Evolutionary conservation across 202 grass and related monocot species (phyloP).

Genomic region (Dendrocalamus latiflorus): DNA sequence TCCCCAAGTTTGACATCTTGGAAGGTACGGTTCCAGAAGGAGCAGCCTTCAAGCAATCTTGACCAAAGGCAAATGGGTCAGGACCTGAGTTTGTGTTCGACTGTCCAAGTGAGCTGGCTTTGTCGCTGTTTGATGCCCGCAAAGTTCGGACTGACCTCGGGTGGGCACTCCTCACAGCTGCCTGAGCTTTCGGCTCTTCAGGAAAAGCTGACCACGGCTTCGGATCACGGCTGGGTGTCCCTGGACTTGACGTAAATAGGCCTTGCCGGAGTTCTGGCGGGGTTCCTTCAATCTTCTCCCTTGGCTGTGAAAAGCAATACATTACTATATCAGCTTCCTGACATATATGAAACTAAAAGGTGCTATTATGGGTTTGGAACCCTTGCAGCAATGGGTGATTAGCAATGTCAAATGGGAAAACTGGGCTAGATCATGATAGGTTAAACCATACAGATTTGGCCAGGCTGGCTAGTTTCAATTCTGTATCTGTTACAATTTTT

Average conservation of each 20-base stretch:
- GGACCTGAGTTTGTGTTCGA: conserved; percentile 18
- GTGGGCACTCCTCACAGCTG: conserved; percentile 36
- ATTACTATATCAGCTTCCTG: conserved; percentile 12
- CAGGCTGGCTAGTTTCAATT: not conserved
- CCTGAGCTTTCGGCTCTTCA: conserved; percentile 48
- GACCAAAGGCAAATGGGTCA: conserved; percentile 46
- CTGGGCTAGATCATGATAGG: not conserved
- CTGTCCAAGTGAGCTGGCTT: conserved; percentile 34
- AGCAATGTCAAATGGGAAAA: conserved; percentile 16
- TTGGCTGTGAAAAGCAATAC: conserved; percentile 46
- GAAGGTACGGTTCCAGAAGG: conserved; percentile 22
- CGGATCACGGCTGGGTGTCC: conserved; percentile 44
- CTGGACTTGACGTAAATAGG: conserved; percentile 49
- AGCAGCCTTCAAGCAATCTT: conserved; percentile 64
- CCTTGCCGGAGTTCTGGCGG: conserved; percentile 84
- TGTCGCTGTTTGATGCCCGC: conserved; percentile 59
- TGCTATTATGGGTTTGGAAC: not conserved
- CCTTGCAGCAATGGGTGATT: not conserved
- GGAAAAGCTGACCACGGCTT: conserved; percentile 60
- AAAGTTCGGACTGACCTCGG: conserved; percentile 60
- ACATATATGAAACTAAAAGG: not conserved
- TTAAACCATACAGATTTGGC: conserved; percentile 1
- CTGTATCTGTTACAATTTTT: not conserved
- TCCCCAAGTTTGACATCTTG: conserved; percentile 34
- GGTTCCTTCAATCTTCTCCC: conserved; percentile 85